Base-by-base conservation (phyloP, 2,329 filamentous ascomycete genomes). In the Coniochaeta sp. region DNA sequence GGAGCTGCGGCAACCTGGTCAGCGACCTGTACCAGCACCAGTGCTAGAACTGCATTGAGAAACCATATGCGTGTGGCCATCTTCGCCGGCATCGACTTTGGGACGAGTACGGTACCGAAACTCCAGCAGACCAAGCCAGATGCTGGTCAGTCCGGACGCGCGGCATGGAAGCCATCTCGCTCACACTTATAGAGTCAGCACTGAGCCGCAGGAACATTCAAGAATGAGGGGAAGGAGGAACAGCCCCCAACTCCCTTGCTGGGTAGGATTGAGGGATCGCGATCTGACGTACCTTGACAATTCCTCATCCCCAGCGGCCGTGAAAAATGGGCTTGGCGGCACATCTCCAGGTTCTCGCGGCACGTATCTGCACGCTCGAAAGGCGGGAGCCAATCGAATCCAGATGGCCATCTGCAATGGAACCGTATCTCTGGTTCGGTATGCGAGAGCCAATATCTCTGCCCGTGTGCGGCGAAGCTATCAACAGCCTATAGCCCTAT, bases 1-100 rank as follows among this genome's bases (percentile, higher is more conserved):
- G 22, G 22, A 24, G 46, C 42, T 7, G 52, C 55, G 20, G 22
- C 48, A 20, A 51, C 32, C 10, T 45, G 28, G 40, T 28, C 26
- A 22, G 42, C 49, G n/a, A 55, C 30, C 2, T 26, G 20, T 26
- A 26, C 3, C 14, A 2, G 8, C 3, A 13, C 26, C 20, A 42
- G 18, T 7, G 20, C 20, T 2, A 26, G 4, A 24, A 42, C 14
- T 14, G 22, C 20, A 13, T 9, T 18, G 38, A 18, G 38, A 7
- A 26, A 14, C 18, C 38, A 24, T 9, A 3, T 10, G 18, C 18
- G 18, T 22, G 12, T 12, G 3, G 38, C 7, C 38, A 42, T 42
- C 10, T 26, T 24, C 3, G 6, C 18, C 16, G 10, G 8, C 6
- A 3, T 10, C 4, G 4, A 12, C 3, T 18, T 4, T 20, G 18